Conservation (phyloP, 345 rosid species). For the Gossypium arboreum region DNA sequence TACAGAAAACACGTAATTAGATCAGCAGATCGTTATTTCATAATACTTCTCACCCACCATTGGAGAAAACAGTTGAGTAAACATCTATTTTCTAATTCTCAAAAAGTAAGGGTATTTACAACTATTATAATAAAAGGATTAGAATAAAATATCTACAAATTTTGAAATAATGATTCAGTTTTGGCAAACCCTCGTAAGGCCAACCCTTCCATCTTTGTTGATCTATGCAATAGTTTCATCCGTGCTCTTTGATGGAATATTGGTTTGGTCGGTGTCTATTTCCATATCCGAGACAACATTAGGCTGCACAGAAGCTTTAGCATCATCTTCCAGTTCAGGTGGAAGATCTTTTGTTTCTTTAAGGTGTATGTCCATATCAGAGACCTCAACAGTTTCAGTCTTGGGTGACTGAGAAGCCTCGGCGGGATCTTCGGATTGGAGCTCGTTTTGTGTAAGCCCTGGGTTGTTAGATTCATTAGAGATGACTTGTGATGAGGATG, state of each 20-base stretch:
- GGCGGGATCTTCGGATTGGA: neutral
- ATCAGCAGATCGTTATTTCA: neutral
- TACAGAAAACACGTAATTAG: neutral
- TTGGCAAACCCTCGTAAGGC: neutral
- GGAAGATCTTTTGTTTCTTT: neutral
- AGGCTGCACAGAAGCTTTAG: neutral
- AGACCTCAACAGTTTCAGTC: neutral
- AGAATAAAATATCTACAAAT: neutral
- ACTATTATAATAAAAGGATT: neutral
- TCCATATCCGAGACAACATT: neutral
- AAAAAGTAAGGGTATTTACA: neutral
- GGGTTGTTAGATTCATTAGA: conserved; percentile 6
- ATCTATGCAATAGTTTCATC: conserved; percentile 7
- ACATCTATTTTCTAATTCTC: neutral
- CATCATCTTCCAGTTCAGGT: neutral
- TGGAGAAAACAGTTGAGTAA: neutral
- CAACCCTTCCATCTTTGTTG: conserved; percentile 14
- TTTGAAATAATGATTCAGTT: neutral
- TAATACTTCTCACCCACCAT: neutral
- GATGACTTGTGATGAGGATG: neutral
- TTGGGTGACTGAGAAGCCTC: neutral
- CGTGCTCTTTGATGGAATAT: neutral
- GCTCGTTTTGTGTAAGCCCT: conserved; percentile 21
- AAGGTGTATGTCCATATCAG: conserved; percentile 14
- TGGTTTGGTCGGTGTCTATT: conserved; percentile 10